phyloP scores from a whole-genome alignment of 2,329 filamentous ascomycete genomes.

The Apiospora rasikravindrae region DNA sequence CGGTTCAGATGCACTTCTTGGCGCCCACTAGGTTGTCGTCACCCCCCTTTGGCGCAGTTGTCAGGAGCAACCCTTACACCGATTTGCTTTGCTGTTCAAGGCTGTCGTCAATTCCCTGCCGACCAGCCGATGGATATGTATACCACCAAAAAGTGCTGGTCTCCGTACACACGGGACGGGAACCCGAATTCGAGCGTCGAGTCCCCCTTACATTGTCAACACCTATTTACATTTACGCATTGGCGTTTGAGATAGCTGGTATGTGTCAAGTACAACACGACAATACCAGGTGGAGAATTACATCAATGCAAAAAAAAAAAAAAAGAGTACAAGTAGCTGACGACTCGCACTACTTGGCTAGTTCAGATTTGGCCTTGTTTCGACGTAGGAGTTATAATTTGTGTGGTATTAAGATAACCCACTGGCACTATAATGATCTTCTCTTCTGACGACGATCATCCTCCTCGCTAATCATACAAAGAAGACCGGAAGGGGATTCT shows the following conservation, averaged over 20 bases:
- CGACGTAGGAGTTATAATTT: neutral
- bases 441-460: neutral
- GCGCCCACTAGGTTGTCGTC: slow-evolving; percentile 9
- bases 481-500: neutral
- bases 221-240: neutral
- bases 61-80: slow-evolving; percentile 12
- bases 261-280: neutral
- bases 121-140: neutral
- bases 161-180: neutral
- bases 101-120: too few species aligned
- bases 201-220: neutral
- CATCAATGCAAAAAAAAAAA: neutral
- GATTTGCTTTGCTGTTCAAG: neutral
- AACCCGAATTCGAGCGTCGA: neutral
- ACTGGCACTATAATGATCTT: slow-evolving; percentile 1
- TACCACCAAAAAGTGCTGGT: neutral
- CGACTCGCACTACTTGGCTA: slow-evolving; percentile 4
- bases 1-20: neutral
- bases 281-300: neutral
- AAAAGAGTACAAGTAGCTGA: neutral
- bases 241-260: neutral
- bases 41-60: slow-evolving; percentile 11
- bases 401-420: neutral
- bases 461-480: neutral
- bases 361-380: neutral